A percentile compares a stretch with the other conserved stretches of the same genome.
Conservation (phyloP, 352 stramenopile species). For the Sclerospora graminicola region DNA sequence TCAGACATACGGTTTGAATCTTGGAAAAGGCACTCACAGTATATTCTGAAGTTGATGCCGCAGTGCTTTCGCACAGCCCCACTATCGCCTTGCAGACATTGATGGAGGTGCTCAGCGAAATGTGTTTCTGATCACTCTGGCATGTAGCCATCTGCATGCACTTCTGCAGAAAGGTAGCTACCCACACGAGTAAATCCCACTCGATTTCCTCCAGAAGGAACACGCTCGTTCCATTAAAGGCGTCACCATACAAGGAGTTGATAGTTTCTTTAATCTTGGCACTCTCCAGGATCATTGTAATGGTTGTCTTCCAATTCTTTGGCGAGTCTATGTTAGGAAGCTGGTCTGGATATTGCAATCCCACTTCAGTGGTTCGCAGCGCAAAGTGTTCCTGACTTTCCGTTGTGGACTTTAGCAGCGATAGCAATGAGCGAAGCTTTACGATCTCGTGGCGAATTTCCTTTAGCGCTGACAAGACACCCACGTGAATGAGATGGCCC, state of each 20-base stretch:
- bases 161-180: conserved; percentile 65
- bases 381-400: conserved; percentile 71
- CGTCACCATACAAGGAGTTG: conserved; percentile 53
- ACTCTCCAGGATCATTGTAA: conserved; percentile 68
- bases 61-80: conserved; percentile 58
- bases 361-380: conserved; percentile 56
- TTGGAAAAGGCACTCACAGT: conserved; percentile 39
- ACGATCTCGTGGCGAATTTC: conserved; percentile 63
- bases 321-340: conserved; percentile 61
- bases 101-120: conserved; percentile 69
- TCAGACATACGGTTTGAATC: conserved; percentile 64
- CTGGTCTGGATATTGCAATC: conserved; percentile 44
- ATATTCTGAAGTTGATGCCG: conserved; percentile 50
- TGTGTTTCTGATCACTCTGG: conserved; percentile 68
- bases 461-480: conserved; percentile 52
- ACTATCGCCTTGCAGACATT: conserved; percentile 78
- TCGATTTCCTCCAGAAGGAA: conserved; percentile 69
- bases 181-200: conserved; percentile 66
- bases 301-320: conserved; percentile 56
- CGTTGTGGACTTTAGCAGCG: conserved; percentile 54
- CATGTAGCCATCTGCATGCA: conserved; percentile 73
- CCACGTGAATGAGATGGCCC: conserved; percentile 60
- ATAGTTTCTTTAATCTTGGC: conserved; percentile 73
- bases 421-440: conserved; percentile 66
- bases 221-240: conserved; percentile 60